These are phyloP conservation scores for Xylaria nigripes DNA, from an alignment of 495 filamentous ascomycete species.

Conservation along the genomic window DNA sequence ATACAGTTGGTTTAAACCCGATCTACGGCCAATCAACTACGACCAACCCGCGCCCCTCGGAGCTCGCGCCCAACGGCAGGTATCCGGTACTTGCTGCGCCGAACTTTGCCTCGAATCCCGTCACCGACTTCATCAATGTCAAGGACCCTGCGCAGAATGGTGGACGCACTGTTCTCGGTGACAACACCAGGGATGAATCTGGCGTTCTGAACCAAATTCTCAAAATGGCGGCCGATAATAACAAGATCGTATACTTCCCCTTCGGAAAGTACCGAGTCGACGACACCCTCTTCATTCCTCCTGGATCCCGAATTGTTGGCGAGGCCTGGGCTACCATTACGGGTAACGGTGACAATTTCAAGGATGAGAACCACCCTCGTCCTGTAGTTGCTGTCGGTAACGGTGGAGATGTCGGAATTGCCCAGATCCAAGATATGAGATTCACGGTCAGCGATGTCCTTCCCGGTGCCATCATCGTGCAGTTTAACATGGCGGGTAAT, in stretches of 20 bases:
- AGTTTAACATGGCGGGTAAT: slow-evolving; percentile 52
- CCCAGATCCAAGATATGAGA: slow-evolving; percentile 52
- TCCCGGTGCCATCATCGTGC: slow-evolving; percentile 41
- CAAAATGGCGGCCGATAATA: slow-evolving; percentile 22
- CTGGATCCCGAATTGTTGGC: slow-evolving; percentile 45
- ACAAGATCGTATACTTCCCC: slow-evolving; percentile 40
- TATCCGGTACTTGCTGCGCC: slow-evolving; percentile 31
- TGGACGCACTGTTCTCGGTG: slow-evolving; percentile 29
- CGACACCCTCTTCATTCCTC: slow-evolving; percentile 43
- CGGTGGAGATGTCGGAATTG: slow-evolving; percentile 45
- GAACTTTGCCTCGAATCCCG: slow-evolving; percentile 28
- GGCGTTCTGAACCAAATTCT: slow-evolving; percentile 34
- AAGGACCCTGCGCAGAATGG: slow-evolving; percentile 37
- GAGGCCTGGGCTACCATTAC: slow-evolving; percentile 44
- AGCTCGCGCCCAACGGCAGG: slow-evolving; percentile 25
- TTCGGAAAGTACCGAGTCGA: slow-evolving; percentile 44
- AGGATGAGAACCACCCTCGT: slow-evolving; percentile 40
- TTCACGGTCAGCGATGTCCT: slow-evolving; percentile 40
- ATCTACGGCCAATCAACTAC: slow-evolving; percentile 48
- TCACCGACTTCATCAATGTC: slow-evolving; percentile 35
- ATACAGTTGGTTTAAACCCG: slow-evolving; percentile 52
- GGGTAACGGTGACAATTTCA: slow-evolving; percentile 44
- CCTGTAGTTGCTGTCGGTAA: slow-evolving; percentile 53
- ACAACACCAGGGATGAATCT: slow-evolving; percentile 32
- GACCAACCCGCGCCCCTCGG: slow-evolving; percentile 17